Percentiles rank a stretch among this genome's conserved stretches.
Evolutionary conservation across 177 flowering plant genomes (phyloP).

Genomic region (Tripterygium wilfordii): DNA sequence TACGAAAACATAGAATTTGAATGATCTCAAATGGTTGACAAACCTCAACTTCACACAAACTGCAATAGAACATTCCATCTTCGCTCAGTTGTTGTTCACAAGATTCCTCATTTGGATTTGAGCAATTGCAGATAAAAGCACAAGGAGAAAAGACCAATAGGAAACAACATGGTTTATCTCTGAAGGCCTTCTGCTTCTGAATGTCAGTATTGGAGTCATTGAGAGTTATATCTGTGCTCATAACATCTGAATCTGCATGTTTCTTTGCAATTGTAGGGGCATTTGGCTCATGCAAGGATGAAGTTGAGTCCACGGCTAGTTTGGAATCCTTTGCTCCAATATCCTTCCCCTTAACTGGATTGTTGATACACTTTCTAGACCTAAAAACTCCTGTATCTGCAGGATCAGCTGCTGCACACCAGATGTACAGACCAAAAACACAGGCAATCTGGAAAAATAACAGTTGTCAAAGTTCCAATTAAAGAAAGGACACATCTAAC

Average conservation of each 20-base stretch:
- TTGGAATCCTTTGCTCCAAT: conserved; percentile 38
- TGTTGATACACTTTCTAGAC: conserved; percentile 78
- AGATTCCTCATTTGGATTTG: conserved; percentile 43
- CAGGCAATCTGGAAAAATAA: conserved; percentile 55
- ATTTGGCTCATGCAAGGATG: conserved; percentile 54
- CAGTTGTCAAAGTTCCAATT: not conserved
- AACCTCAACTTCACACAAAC: conserved; percentile 97
- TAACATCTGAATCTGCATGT: conserved; percentile 22
- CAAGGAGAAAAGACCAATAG: conserved; percentile 51
- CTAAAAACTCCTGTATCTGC: conserved; percentile 86
- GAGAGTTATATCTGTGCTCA: conserved; percentile 20
- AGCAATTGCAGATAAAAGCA: conserved; percentile 44
- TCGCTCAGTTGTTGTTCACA: conserved; percentile 68
- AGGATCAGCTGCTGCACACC: conserved; percentile 98
- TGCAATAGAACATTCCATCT: conserved; percentile 98
- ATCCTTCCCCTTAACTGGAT: conserved; percentile 32
- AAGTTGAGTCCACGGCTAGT: conserved; percentile 47
- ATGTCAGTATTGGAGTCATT: conserved; percentile 18
- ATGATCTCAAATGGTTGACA: conserved; percentile 6
- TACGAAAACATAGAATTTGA: no score
- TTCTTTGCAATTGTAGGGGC: conserved; percentile 32
- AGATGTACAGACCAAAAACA: conserved; percentile 72
- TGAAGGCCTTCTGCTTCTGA: conserved; percentile 12
- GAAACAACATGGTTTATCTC: conserved; percentile 26
- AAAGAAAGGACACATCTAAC: not conserved